These are phyloP conservation scores for Pichia scutulata DNA, from an alignment of 805 yeast genomes.

Conservation along the genomic window DNA sequence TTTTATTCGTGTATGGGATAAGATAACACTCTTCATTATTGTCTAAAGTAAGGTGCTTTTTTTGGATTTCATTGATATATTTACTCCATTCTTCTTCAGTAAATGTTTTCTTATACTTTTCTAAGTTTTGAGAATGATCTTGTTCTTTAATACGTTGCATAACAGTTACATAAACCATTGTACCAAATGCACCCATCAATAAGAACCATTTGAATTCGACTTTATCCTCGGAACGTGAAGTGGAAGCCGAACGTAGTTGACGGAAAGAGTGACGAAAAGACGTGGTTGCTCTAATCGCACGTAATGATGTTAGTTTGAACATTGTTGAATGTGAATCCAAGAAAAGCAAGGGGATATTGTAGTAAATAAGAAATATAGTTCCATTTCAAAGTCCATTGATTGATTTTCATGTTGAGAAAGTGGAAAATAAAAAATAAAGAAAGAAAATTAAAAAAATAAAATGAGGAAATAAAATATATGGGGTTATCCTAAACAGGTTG, in stretches of 20 bases:
- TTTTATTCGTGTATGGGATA: constrained; percentile 21
- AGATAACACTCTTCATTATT: constrained; percentile 22
- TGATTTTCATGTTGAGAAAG: background rate
- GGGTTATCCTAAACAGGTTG: no score
- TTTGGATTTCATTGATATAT: constrained; percentile 29
- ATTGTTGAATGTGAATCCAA: background rate
- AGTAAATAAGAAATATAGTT: no score
- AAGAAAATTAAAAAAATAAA: background rate
- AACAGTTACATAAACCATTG: constrained; percentile 31
- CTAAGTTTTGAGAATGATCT: constrained; percentile 24
- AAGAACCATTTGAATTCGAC: constrained; percentile 15
- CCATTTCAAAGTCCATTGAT: background rate
- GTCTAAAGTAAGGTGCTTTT: constrained; percentile 25
- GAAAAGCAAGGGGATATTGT: background rate
- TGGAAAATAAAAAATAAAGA: background rate
- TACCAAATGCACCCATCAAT: constrained; percentile 38
- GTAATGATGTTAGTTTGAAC: background rate
- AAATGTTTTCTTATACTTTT: constrained; percentile 33
- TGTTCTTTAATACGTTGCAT: constrained; percentile 26
- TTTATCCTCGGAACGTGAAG: constrained; percentile 8
- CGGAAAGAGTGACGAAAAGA: background rate
- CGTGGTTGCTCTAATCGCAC: background rate
- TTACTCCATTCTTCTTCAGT: constrained; percentile 41
- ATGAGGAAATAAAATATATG: no score
- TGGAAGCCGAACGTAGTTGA: background rate